phyloP scores from a whole-genome alignment of 2,329 filamentous ascomycete species.

The Aureobasidium sp. region DNA sequence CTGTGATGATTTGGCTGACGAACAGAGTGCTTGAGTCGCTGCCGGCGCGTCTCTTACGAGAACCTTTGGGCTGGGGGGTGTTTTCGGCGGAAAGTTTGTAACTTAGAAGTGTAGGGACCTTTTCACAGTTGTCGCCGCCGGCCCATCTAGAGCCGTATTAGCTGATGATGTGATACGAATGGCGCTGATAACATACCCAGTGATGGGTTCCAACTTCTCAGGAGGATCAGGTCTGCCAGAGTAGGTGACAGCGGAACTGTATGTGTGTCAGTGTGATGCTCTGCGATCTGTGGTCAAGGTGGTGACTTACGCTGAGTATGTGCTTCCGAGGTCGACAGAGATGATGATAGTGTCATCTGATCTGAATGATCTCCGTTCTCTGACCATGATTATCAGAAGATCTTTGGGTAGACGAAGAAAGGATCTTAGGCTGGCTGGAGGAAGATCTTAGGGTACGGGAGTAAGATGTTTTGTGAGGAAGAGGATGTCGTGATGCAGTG shows the following conservation, averaged over 20 bases:
- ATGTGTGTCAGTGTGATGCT: neutral
- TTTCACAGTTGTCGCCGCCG: conserved; percentile 71
- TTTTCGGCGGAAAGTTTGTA: conserved; percentile 86
- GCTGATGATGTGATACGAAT: neutral
- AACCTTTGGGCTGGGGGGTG: conserved; percentile 53
- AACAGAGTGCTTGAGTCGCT: neutral
- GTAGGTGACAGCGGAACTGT: conserved; percentile 72
- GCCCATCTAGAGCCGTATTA: conserved; percentile 58
- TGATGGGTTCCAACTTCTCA: neutral
- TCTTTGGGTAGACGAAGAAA: neutral
- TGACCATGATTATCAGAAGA: neutral
- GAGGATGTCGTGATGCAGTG: neutral
- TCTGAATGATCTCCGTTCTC: neutral
- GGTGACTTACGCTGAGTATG: conserved; percentile 57
- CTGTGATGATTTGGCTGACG: conserved; percentile 18
- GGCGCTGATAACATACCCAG: conserved; percentile 42
- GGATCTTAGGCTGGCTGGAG: neutral
- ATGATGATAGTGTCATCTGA: neutral
- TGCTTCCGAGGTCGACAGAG: conserved; percentile 70
- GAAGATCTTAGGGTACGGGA: neutral
- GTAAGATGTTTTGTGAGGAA: neutral
- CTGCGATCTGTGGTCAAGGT: neutral
- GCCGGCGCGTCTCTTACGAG: conserved; percentile 43
- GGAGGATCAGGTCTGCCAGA: conserved; percentile 65
- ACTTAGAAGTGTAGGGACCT: conserved; percentile 70